These are phyloP conservation scores for Lotmaria passim DNA, from an alignment of 208 protist genomes.

Conservation along the genomic window DNA sequence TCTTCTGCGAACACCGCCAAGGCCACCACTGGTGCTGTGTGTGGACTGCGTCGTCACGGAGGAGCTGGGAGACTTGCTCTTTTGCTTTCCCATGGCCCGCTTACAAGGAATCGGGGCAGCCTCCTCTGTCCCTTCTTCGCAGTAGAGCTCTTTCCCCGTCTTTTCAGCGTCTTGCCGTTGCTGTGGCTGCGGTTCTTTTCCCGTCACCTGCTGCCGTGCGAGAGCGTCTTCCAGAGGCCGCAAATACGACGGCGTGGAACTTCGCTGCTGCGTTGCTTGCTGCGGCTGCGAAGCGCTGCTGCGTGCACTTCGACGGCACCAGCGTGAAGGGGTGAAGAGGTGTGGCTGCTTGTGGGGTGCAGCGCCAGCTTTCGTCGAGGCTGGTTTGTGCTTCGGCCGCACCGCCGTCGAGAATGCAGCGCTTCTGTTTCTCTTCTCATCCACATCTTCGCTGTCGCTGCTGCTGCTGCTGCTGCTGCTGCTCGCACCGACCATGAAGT, in stretches of 20 bases:
- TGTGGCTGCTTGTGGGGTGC: not conserved
- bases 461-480: constrained; percentile 17
- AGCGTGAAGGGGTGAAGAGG: constrained; percentile 25
- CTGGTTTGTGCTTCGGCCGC: not conserved
- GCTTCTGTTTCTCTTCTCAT: not conserved
- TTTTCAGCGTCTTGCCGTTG: not conserved
- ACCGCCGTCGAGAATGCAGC: not conserved
- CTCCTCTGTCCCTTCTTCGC: not conserved
- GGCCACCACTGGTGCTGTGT: not conserved
- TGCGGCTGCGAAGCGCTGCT: too few relatives aligned
- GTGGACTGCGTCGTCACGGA: not conserved
- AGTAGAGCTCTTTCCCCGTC: too few relatives aligned
- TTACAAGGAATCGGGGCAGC: not conserved
- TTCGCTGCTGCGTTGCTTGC: not conserved
- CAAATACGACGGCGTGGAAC: constrained; percentile 16
- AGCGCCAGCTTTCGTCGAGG: not conserved
- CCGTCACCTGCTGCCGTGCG: constrained; percentile 10
- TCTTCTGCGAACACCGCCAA: too few relatives aligned
- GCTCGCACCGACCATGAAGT: constrained; percentile 29
- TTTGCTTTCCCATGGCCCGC: not conserved
- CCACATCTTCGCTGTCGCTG: constrained; percentile 8
- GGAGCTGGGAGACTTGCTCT: not conserved
- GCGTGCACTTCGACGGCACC: not conserved
- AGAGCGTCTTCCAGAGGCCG: constrained; percentile 20
- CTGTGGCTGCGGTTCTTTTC: too few relatives aligned